Evolutionary conservation across 768 basidiomycete genomes (phyloP), one percentile per base, ranked within the genome.

Genomic region (Suillus cothurnatus): DNA sequence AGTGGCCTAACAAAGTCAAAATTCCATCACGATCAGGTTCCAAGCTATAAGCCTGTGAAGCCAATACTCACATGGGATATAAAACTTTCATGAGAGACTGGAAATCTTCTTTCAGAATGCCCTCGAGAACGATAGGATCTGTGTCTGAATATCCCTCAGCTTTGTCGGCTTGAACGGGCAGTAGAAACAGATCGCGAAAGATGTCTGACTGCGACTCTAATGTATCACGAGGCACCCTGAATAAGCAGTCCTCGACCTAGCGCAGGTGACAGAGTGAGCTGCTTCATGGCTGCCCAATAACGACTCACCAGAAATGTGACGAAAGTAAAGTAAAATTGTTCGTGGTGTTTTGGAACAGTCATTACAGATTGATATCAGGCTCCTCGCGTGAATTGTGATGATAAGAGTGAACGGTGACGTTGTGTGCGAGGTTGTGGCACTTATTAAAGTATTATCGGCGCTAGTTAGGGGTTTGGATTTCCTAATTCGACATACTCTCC

Each of bases 221-320:
- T 1, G 62, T 31, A 23, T 65, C 60, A 19, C 70, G 66, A 21
- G 77, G 77, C 7, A 78, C 61, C 60, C 65, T 75, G 66, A 72
- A 77, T 36, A 76, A 62, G 49, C 58, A 23, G 47, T 70, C 56
- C 58, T 75, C 76, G 9, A 77, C 75, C 75, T 76, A 5, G 11
- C 21, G 17, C 11, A 55, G 31, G 14, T 17, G 38, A 56, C 34
- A 26, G 36, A 38, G 38, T 38, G 17, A 39, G 57, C 15, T 58
- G 57, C 23, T 39, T 23, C 38, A 19, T 39, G 17, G 23, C 11
- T 17, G 38, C 38, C 3, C 6, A 15, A 39, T 39, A 11, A 26
- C 7, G 26, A 34, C 61, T 21, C 59, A 71, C 70, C 14, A 61
- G 55, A 52, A 70, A 70, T 8, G 68, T 71, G 19, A 71, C 41